Conservation (phyloP, 2,329 filamentous ascomycete species). For the Botrytis galanthina region DNA sequence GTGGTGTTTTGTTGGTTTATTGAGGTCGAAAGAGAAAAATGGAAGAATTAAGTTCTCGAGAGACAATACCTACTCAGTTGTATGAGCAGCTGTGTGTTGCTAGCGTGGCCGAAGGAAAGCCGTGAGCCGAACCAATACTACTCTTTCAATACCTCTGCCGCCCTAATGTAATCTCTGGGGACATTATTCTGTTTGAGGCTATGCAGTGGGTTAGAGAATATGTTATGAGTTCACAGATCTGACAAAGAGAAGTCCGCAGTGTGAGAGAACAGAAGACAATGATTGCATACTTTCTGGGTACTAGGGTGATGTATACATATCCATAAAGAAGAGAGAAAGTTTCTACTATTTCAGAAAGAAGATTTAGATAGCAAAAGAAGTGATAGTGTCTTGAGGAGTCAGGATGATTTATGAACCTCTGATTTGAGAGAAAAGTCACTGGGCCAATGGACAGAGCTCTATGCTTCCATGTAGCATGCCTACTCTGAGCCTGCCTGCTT, state of each 20-base stretch:
- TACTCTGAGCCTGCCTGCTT: background rate
- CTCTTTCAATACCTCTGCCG: background rate
- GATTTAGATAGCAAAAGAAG: background rate
- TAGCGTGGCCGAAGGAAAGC: constrained; percentile 6
- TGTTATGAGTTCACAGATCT: background rate
- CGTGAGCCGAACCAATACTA: background rate
- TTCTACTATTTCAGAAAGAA: background rate
- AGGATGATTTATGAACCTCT: background rate
- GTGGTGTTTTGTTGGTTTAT: background rate
- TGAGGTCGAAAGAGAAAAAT: background rate
- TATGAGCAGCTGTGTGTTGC: background rate
- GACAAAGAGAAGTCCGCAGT: background rate
- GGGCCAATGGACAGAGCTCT: background rate
- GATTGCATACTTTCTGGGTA: background rate
- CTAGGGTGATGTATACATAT: background rate
- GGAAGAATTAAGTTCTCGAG: background rate
- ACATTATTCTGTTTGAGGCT: background rate
- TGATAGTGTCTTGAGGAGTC: too few species aligned
- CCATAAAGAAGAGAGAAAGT: background rate
- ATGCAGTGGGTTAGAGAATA: background rate
- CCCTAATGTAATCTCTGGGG: background rate
- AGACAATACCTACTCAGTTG: background rate
- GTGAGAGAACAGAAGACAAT: background rate
- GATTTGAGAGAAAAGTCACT: background rate
- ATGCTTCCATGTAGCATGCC: background rate